Conservation (phyloP, 1,284 basidiomycete species). For the Ustilago crameri region DNA sequence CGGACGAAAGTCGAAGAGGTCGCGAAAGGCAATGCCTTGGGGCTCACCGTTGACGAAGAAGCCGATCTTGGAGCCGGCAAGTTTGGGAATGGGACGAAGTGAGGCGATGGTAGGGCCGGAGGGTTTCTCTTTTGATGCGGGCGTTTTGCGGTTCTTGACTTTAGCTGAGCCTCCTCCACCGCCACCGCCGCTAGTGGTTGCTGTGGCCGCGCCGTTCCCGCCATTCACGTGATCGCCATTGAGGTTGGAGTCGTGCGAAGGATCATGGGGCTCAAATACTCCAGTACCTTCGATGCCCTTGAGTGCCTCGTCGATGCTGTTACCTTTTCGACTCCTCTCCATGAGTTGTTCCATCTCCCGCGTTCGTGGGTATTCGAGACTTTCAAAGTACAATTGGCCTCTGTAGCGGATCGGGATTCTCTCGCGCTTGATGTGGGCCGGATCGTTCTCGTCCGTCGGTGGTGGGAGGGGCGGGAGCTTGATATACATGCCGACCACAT, state of each 20-base stretch:
- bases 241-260: background rate
- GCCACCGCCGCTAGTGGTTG: conserved; percentile 2
- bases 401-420: conserved; percentile 85
- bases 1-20: conserved; percentile 90
- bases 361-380: conserved; percentile 85
- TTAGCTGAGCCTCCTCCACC: conserved; percentile 31
- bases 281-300: conserved; percentile 40
- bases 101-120: conserved; percentile 49
- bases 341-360: conserved; percentile 86
- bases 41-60: conserved; percentile 93
- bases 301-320: conserved; percentile 38
- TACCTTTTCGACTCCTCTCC: conserved; percentile 67
- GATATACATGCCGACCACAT: conserved; percentile 93
- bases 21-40: conserved; percentile 85
- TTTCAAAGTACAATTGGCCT: conserved; percentile 96
- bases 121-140: conserved; percentile 41
- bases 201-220: conserved; percentile 3
- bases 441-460: conserved; percentile 38
- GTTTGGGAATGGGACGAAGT: conserved; percentile 77
- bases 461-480: conserved; percentile 75
- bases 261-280: conserved; percentile 19
- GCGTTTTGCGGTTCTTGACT: conserved; percentile 41
- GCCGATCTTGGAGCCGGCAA: conserved; percentile 80
- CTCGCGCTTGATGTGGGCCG: conserved; percentile 59
- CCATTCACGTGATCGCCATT: conserved; percentile 11